Conservation (phyloP, 164 flowering plant genomes). For the Cinnamomum micranthum region DNA sequence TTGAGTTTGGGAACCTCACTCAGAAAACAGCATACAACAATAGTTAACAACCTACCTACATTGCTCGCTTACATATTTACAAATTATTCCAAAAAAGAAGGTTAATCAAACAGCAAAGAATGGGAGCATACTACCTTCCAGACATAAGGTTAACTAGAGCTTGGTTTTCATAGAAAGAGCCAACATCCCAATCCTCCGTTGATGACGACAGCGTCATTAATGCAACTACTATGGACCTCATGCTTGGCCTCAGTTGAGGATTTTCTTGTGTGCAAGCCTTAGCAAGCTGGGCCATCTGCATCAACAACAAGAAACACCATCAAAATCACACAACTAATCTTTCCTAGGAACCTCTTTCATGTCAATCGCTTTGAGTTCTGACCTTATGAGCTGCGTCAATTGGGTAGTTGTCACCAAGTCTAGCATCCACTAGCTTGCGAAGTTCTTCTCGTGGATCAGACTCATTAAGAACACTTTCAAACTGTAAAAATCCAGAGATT, state of each 20-base stretch:
- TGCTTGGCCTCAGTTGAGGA: slow-evolving; percentile 78
- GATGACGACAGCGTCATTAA: slow-evolving; percentile 74
- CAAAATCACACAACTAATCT: not conserved
- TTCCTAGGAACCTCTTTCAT: not conserved
- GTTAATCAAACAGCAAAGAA: not conserved
- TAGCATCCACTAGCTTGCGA: slow-evolving; percentile 54
- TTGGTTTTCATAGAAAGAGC: slow-evolving; percentile 68
- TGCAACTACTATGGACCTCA: slow-evolving; percentile 84
- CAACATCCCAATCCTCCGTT: slow-evolving; percentile 75
- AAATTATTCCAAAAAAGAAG: not conserved
- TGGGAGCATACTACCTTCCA: slow-evolving; percentile 46
- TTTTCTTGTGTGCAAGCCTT: slow-evolving; percentile 77
- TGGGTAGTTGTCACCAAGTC: slow-evolving; percentile 67
- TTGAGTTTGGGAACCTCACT: not conserved
- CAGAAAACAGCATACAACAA: not conserved
- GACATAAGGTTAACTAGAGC: slow-evolving; percentile 65
- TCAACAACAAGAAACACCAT: slow-evolving; percentile 1
- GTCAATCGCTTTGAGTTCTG: not conserved
- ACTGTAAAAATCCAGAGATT: slow-evolving; percentile 39
- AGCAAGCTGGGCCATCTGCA: slow-evolving; percentile 73
- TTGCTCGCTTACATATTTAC: not conserved
- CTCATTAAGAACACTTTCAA: slow-evolving; percentile 57
- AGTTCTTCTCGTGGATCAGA: slow-evolving; percentile 53
- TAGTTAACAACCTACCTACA: not conserved
- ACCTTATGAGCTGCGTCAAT: slow-evolving; percentile 70